Base-by-base conservation (phyloP, 2,329 filamentous ascomycete genomes). In the Diaporthe batatas region DNA sequence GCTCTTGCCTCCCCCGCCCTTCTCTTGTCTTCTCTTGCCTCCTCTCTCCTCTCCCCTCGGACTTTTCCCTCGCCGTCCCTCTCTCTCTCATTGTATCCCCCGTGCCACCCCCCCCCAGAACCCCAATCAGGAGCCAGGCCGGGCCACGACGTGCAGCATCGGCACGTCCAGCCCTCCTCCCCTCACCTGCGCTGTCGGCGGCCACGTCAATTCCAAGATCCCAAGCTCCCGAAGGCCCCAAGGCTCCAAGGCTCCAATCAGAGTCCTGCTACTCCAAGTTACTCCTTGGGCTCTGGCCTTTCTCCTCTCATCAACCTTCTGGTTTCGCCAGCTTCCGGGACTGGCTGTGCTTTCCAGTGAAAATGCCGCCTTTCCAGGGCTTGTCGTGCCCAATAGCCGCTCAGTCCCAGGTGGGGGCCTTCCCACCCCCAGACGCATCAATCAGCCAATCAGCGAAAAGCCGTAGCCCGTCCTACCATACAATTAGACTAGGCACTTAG, bases 161-260 rank as follows among this genome's bases (percentile, higher is more conserved):
- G 32, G 36, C 53, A 53, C 3, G 42, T 44, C 68, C 53, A 59
- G 54, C 68, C 68, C 34, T 42, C 29, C 32, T 12, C 53, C 23
- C 57, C 57, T 53, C 53, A 47, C 44, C 32, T 42, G 44, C 68
- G 47, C 39, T 42, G 49, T 62, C 21, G 11, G 34, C 18, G 47
- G 68, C 68, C 68, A 70, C 68, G 68, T 70, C 68, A 70, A 62
- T 54, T 49, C 55, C 55, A 53, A 32, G 32, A 36, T 34, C 47
- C 54, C 36, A 42, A 62, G 42, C 44, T 47, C 18, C 39, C n/a
- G n/a, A n/a, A n/a, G n/a, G n/a, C n/a, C n/a, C n/a, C 5, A 42
- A 59, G 18, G 8, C 39, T 29, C 32, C 55, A 36, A 62, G 12
- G n/a, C 25, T 18, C 44, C 62, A 53, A 51, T 23, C 59, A 65